A percentile compares a stretch with the other conserved stretches of the same genome.
phyloP scores from a whole-genome alignment of 1,284 basidiomycete genomes.

The Ceratobasidium sp. region DNA sequence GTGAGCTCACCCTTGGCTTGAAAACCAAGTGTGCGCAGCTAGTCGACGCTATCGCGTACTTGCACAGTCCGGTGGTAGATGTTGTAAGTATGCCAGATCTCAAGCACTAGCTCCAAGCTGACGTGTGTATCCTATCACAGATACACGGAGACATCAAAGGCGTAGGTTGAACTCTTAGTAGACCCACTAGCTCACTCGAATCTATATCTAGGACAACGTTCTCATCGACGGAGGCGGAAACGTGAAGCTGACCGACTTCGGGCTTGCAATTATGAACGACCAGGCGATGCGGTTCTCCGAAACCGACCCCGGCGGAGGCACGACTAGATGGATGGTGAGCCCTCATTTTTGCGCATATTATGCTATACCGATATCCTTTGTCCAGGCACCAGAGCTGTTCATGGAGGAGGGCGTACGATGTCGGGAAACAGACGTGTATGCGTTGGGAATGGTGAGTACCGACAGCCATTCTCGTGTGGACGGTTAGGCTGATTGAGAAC shows the following conservation, averaged over 20 bases:
- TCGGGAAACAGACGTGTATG: constrained; percentile 5
- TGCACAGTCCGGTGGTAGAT: neutral
- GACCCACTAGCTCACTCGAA: too few species aligned
- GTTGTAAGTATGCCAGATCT: neutral
- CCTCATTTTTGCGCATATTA: too few species aligned
- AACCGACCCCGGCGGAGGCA: too few species aligned
- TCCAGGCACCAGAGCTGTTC: constrained; percentile 7
- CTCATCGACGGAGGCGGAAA: too few species aligned
- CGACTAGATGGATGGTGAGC: too few species aligned
- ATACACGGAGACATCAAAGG: constrained; percentile 27
- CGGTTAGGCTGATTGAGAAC: too few species aligned
- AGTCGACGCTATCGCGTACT: neutral
- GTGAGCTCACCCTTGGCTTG: neutral
- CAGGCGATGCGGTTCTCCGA: too few species aligned
- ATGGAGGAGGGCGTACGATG: neutral
- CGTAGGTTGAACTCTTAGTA: too few species aligned
- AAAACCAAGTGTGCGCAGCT: neutral
- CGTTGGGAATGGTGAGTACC: constrained; percentile 2
- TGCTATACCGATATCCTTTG: too few species aligned
- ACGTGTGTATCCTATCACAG: neutral
- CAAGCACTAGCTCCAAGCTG: neutral
- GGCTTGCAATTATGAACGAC: too few species aligned
- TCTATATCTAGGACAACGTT: neutral
- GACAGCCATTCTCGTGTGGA: neutral
- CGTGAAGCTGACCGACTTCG: too few species aligned